A percentile compares a stretch with the other conserved stretches of the same genome.
Conservation (phyloP, 805 yeast species). For the Pichia exigua region DNA sequence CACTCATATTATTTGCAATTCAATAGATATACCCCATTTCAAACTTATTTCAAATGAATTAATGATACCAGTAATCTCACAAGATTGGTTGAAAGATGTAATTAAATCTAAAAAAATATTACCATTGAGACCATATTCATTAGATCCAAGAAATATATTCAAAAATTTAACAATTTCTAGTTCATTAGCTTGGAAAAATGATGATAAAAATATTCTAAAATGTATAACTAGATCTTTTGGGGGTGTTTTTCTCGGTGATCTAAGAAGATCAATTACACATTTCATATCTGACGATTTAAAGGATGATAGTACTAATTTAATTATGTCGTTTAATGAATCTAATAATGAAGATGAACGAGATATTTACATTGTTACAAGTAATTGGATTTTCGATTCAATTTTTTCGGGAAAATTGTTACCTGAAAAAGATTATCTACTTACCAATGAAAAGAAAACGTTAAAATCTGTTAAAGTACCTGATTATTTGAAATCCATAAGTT, state of each 20-base stretch:
- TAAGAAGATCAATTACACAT: slow-evolving; percentile 74
- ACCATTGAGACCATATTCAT: slow-evolving; percentile 56
- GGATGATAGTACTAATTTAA: slow-evolving; percentile 40
- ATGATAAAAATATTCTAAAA: slow-evolving; percentile 48
- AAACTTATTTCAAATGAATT: slow-evolving; percentile 33
- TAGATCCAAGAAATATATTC: slow-evolving; percentile 61
- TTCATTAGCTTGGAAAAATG: slow-evolving; percentile 48
- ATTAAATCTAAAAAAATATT: slow-evolving; percentile 32
- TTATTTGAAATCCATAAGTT: background rate
- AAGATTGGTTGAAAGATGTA: slow-evolving; percentile 53
- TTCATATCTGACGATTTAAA: slow-evolving; percentile 48
- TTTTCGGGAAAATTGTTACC: slow-evolving; percentile 23
- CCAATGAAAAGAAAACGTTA: background rate
- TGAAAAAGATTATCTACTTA: slow-evolving; percentile 23
- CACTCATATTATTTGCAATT: slow-evolving; percentile 45
- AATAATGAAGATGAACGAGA: slow-evolving; percentile 24
- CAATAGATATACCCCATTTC: slow-evolving; percentile 46
- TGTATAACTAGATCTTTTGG: slow-evolving; percentile 70
- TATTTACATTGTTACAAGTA: slow-evolving; percentile 61
- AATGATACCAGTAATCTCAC: slow-evolving; percentile 60
- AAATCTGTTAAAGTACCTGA: background rate
- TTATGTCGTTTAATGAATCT: slow-evolving; percentile 20
- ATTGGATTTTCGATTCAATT: slow-evolving; percentile 46
- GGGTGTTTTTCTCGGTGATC: slow-evolving; percentile 56
- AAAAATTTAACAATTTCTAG: slow-evolving; percentile 43